Evolutionary conservation across 2,329 filamentous ascomycete species (phyloP).

Genomic region (Botryotinia calthae): DNA sequence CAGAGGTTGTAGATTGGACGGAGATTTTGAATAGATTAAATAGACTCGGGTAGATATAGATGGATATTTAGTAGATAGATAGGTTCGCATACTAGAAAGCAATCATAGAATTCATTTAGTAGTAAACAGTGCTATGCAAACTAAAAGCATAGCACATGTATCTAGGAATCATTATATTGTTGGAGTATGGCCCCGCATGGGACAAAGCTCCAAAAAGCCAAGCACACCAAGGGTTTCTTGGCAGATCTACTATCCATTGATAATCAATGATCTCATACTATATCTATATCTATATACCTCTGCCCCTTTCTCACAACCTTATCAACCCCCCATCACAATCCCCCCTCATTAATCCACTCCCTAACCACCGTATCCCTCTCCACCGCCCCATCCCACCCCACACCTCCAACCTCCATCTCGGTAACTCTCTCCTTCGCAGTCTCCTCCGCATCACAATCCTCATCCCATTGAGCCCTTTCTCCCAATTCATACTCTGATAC

Average conservation of each 20-base stretch:
- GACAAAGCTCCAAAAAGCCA: not conserved
- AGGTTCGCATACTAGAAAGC: not conserved
- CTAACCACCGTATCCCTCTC: conserved; percentile 13
- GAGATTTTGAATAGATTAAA: not conserved
- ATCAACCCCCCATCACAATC: not conserved
- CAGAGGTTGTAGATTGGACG: not conserved
- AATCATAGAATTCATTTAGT: not conserved
- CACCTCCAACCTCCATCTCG: conserved; percentile 40
- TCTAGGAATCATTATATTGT: not conserved
- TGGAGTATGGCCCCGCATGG: not conserved
- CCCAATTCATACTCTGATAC: conserved; percentile 28
- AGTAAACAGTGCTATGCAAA: not conserved
- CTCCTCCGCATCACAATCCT: conserved; percentile 26
- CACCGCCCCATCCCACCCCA: conserved; percentile 27
- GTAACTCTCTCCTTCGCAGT: conserved; percentile 26
- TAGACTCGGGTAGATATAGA: not conserved
- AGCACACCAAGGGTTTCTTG: not conserved
- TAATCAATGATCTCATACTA: not conserved
- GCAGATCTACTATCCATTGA: not conserved
- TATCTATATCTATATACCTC: not conserved
- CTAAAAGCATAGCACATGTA: not conserved
- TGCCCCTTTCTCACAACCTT: no score
- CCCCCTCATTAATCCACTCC: conserved; percentile 14
- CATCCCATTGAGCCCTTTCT: conserved; percentile 1
- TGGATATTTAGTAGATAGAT: not conserved